phyloP scores from a whole-genome alignment of 768 basidiomycete species.

The Lepiota venenata region DNA sequence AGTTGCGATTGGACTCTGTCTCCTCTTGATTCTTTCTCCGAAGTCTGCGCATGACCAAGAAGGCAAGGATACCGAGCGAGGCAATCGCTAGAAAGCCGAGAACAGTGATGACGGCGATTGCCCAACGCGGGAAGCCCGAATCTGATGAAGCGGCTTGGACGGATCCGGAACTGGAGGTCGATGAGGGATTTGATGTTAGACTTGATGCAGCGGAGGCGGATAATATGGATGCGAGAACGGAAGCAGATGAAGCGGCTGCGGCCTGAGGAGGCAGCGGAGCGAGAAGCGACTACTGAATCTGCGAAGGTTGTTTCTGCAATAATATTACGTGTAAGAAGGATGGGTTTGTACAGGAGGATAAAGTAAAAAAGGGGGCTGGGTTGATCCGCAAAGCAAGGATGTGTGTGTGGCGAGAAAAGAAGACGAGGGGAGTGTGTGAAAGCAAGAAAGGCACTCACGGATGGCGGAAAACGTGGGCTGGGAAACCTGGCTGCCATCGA shows the following conservation, averaged over 20 bases:
- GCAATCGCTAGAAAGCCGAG: slow-evolving; percentile 83
- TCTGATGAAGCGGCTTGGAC: slow-evolving; percentile 40
- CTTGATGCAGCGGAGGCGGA: slow-evolving; percentile 34
- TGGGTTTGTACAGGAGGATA: background rate
- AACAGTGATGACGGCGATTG: slow-evolving; percentile 86
- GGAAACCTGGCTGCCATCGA: slow-evolving; percentile 57
- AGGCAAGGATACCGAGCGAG: slow-evolving; percentile 62
- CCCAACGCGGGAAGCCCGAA: slow-evolving; percentile 78
- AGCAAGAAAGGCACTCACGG: slow-evolving; percentile 49
- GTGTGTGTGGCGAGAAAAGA: background rate
- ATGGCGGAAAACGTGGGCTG: slow-evolving; percentile 78
- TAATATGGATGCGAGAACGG: slow-evolving; percentile 22
- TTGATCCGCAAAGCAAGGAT: slow-evolving; percentile 11
- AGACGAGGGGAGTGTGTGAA: background rate
- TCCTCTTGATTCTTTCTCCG: slow-evolving; percentile 45
- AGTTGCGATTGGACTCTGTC: slow-evolving; percentile 56
- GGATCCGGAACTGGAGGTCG: slow-evolving; percentile 25
- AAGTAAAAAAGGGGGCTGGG: slow-evolving; percentile 9
- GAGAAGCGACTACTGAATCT: slow-evolving; percentile 60
- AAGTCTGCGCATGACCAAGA: slow-evolving; percentile 70
- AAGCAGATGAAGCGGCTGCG: slow-evolving; percentile 31
- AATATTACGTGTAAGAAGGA: slow-evolving; percentile 12
- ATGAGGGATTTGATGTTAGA: slow-evolving; percentile 15
- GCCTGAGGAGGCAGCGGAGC: slow-evolving; percentile 38
- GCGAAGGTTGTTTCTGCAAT: slow-evolving; percentile 70